Conservation (phyloP, 257 asterid species). For the Vinca minor region DNA sequence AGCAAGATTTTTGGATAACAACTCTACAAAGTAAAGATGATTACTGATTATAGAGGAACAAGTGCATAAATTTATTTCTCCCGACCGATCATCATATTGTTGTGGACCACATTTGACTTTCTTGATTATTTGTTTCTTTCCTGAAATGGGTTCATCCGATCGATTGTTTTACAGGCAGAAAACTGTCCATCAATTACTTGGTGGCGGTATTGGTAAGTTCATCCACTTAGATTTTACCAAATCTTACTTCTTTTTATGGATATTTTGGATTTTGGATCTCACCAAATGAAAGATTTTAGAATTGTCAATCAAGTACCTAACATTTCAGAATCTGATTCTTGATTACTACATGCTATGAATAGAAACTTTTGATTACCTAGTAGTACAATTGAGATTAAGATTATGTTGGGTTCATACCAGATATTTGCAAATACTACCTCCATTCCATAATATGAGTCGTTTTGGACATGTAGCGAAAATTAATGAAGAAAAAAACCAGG, state of each 20-base stretch:
- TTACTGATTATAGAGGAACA: constrained; percentile 18
- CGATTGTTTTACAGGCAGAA: constrained; percentile 51
- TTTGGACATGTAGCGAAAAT: no score
- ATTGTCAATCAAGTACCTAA: not conserved
- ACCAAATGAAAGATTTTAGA: not conserved
- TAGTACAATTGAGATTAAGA: not conserved
- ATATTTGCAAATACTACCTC: constrained; percentile 6
- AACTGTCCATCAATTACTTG: constrained; percentile 74
- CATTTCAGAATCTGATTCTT: not conserved
- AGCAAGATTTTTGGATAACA: constrained; percentile 9
- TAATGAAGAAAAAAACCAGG: no score
- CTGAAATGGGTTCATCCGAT: constrained; percentile 60
- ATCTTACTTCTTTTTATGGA: not conserved
- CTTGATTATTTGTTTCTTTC: constrained; percentile 22
- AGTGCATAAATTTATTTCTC: constrained; percentile 4
- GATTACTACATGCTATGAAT: no score
- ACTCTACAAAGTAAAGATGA: constrained; percentile 14
- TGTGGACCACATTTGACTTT: constrained; percentile 13
- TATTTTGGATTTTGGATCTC: not conserved
- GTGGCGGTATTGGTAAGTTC: constrained; percentile 77
- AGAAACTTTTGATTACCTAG: no score
- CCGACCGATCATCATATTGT: not conserved
- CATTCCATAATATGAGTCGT: no score
- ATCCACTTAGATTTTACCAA: constrained; percentile 2
- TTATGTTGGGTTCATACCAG: not conserved